phyloP scores from a whole-genome alignment of 768 basidiomycete genomes.

The Cystofilobasidium macerans region DNA sequence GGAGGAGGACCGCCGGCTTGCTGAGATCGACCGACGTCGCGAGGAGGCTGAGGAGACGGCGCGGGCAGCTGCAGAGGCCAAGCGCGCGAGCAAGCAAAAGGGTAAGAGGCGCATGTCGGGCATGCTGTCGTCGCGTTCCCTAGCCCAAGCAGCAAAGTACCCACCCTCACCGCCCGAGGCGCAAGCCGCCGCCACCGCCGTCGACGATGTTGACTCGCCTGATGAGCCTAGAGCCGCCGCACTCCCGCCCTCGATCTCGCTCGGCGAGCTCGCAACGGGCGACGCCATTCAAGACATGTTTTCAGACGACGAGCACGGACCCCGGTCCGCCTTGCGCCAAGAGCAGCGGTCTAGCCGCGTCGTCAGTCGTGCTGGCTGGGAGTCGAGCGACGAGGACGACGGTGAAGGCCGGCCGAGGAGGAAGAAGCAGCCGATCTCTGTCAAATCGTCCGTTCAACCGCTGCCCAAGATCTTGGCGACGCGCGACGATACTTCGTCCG shows the following conservation, averaged over 20 bases:
- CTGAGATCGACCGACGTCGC: background rate
- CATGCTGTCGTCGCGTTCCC: background rate
- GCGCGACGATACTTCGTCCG: background rate
- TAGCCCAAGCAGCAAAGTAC: background rate
- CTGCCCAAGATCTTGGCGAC: background rate
- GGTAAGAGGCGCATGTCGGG: conserved; percentile 6
- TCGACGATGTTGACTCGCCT: background rate
- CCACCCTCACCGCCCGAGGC: background rate
- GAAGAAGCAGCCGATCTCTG: background rate
- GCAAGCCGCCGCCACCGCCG: background rate
- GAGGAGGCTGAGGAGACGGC: conserved; percentile 9
- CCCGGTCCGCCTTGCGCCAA: background rate
- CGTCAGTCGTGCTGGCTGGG: conserved; percentile 15
- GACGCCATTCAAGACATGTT: background rate
- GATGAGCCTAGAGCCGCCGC: background rate
- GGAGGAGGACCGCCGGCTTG: conserved; percentile 2
- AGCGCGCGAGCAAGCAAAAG: conserved; percentile 12
- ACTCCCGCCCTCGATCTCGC: background rate
- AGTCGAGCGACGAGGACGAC: conserved; percentile 17
- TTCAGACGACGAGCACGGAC: background rate
- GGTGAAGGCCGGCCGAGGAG: background rate
- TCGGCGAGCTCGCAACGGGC: conserved; percentile 2
- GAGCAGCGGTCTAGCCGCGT: background rate
- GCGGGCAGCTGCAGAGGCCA: conserved; percentile 7
- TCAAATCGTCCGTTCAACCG: background rate